Evolutionary conservation across 805 yeast species (phyloP), one percentile per base, ranked within the genome.

Genomic region (Candida khao-thaluensis): DNA sequence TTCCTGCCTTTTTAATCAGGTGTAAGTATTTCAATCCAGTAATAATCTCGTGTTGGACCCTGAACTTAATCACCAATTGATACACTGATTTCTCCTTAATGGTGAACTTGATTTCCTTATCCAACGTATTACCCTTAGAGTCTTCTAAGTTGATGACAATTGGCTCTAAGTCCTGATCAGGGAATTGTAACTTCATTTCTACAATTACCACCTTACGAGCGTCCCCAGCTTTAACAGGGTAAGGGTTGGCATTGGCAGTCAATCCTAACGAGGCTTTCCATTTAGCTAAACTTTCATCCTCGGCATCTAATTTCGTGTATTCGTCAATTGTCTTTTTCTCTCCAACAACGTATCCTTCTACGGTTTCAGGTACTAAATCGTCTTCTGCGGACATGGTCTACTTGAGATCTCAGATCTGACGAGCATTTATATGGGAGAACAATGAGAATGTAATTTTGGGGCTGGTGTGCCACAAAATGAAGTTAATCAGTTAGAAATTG

Each of bases 241-340:
- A 68, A 3, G 79, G 61, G 11, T 62, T 54, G 12, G 64, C 57
- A 43, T 79, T 81, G 7, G 79, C 72, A 36, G 79, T 63, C 42
- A 89, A 67, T 0, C 97, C 97, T 22, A 89, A 67, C 1, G 95
- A 85, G 41, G 81, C 85, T 61, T 90, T 90, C 97, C 97, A 89
- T 61, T 85, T 86, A 45, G 83, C 85, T 47, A 89, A 71, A 12
- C 95, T 83, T 62, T 87, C 96, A 59, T 89, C 97, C 51, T 88
- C 85, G 9, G 91, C 91, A 57, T 89, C 97, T 49, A 89, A 64
- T 41, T 81, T 74, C 40, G 82, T 78, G 62, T 89, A 89, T 57
- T 89, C 96, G 30, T 77, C 88, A 29, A 89, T 74, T 12, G 95
- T 83, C 56, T 88, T 88, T 67, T 89, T 71, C 57, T 79, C 76